These are phyloP conservation scores for Elongisporangium undulatum DNA, from an alignment of 352 stramenopile species.

Conservation along the genomic window DNA sequence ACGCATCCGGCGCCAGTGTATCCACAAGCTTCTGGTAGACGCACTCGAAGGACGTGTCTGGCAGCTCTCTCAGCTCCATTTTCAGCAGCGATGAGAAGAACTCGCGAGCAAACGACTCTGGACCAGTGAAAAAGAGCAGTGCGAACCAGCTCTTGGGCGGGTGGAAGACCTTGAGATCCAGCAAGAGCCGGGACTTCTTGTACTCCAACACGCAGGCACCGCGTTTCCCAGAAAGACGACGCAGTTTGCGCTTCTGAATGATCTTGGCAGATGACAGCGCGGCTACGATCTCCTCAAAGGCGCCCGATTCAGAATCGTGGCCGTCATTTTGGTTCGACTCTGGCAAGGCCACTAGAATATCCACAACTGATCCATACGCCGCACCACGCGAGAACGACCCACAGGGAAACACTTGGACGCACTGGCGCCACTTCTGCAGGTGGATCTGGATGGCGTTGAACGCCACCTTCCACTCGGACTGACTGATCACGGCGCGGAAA, in stretches of 20 bases:
- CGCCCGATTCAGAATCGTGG: background rate
- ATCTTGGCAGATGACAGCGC: slow-evolving; percentile 37
- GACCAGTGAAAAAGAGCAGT: slow-evolving; percentile 72
- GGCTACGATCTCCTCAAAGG: slow-evolving; percentile 29
- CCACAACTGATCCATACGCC: slow-evolving; percentile 64
- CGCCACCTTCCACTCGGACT: slow-evolving; percentile 59
- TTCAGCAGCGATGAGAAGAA: slow-evolving; percentile 46
- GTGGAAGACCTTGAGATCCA: slow-evolving; percentile 68
- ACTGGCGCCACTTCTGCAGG: slow-evolving; percentile 43
- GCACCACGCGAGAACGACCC: slow-evolving; percentile 67
- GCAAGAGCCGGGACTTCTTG: slow-evolving; percentile 42
- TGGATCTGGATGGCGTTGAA: slow-evolving; percentile 62
- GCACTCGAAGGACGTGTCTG: slow-evolving; percentile 49
- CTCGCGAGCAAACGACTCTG: slow-evolving; percentile 39
- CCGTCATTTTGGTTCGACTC: background rate
- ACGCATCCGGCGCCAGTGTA: slow-evolving; percentile 19
- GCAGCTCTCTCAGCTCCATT: slow-evolving; percentile 35
- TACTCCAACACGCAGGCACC: slow-evolving; percentile 55
- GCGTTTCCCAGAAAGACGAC: slow-evolving; percentile 30
- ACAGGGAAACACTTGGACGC: slow-evolving; percentile 61
- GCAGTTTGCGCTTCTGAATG: slow-evolving; percentile 19
- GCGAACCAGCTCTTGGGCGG: slow-evolving; percentile 62
- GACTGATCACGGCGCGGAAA: slow-evolving; percentile 36
- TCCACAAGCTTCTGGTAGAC: slow-evolving; percentile 33
- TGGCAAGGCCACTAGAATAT: slow-evolving; percentile 51